Conservation (phyloP, 164 flowering plant genomes). For the Houttuynia cordata region DNA sequence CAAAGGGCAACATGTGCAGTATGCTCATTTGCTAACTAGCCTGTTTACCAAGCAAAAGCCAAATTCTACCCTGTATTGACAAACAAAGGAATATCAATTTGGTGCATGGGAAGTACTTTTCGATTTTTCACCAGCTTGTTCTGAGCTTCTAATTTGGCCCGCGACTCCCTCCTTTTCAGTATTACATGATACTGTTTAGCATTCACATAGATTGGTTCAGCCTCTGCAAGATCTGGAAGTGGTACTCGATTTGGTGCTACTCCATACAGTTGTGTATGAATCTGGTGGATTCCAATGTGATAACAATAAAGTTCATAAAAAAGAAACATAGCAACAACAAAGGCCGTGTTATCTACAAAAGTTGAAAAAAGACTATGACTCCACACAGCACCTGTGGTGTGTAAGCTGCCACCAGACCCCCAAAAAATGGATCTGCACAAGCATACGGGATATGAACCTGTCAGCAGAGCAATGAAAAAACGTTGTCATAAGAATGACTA, state of each 20-base stretch:
- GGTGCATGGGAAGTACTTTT: conserved; percentile 29
- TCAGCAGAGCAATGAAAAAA: background rate
- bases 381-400: conserved; percentile 25
- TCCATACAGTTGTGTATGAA: conserved; percentile 55
- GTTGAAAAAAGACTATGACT: background rate
- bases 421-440: conserved; percentile 34
- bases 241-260: conserved; percentile 46
- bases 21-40: too few species aligned
- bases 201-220: conserved; percentile 75
- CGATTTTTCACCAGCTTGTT: conserved; percentile 59
- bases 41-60: background rate
- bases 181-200: conserved; percentile 79
- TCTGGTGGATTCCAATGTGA: conserved; percentile 7
- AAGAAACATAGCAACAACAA: background rate
- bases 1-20: too few species aligned
- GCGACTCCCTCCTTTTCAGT: conserved; percentile 59
- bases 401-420: conserved; percentile 37
- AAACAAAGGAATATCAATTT: background rate
- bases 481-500: background rate
- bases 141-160: conserved; percentile 82
- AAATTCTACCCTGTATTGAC: background rate
- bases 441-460: conserved; percentile 41
- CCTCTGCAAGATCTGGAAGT: conserved; percentile 58
- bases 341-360: background rate
- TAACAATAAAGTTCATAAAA: background rate